A percentile compares a stretch with the other conserved stretches of the same genome.
Conservation (phyloP, 2,329 filamentous ascomycete genomes). For the Verticillium tricorpus region DNA sequence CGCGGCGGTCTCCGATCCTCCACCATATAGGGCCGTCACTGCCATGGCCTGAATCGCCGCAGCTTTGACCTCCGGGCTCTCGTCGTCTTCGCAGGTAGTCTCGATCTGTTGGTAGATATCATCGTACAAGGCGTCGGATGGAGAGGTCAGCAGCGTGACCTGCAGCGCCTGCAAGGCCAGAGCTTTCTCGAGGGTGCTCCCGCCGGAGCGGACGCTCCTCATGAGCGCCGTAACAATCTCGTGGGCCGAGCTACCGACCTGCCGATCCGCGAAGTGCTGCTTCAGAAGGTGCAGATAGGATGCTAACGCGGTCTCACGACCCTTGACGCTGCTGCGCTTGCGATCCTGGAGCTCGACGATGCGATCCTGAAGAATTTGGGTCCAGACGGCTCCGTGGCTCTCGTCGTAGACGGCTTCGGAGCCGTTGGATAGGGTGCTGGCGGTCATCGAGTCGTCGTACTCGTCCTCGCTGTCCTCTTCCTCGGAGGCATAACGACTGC, state of each 20-base stretch:
- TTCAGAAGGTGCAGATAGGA: constrained; percentile 63
- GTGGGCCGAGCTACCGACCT: constrained; percentile 52
- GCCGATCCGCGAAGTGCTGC: constrained; percentile 60
- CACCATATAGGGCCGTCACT: constrained; percentile 70
- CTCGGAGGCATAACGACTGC: constrained; percentile 60
- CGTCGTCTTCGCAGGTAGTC: constrained; percentile 60
- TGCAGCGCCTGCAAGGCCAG: constrained; percentile 69
- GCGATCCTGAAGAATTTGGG: constrained; percentile 56
- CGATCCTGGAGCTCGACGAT: constrained; percentile 68
- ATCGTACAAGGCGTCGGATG: constrained; percentile 63
- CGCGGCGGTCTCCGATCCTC: constrained; percentile 63
- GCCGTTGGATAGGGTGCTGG: constrained; percentile 34
- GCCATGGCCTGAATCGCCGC: constrained; percentile 70
- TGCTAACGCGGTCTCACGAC: constrained; percentile 60
- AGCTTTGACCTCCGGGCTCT: constrained; percentile 59
- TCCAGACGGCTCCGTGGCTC: constrained; percentile 52
- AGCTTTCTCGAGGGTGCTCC: constrained; percentile 63
- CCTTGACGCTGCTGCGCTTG: constrained; percentile 71
- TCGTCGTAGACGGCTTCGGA: constrained; percentile 52
- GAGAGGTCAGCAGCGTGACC: constrained; percentile 63
- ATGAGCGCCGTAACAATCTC: constrained; percentile 64
- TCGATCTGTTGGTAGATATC: constrained; percentile 54
- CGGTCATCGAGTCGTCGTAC: constrained; percentile 41
- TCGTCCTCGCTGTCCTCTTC: constrained; percentile 57
- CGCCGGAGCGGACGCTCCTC: constrained; percentile 65